Percentiles rank a stretch among this genome's conserved stretches.
Evolutionary conservation across 1,284 basidiomycete species (phyloP).

Genomic region (Cutaneotrichosporon spelunceum): DNA sequence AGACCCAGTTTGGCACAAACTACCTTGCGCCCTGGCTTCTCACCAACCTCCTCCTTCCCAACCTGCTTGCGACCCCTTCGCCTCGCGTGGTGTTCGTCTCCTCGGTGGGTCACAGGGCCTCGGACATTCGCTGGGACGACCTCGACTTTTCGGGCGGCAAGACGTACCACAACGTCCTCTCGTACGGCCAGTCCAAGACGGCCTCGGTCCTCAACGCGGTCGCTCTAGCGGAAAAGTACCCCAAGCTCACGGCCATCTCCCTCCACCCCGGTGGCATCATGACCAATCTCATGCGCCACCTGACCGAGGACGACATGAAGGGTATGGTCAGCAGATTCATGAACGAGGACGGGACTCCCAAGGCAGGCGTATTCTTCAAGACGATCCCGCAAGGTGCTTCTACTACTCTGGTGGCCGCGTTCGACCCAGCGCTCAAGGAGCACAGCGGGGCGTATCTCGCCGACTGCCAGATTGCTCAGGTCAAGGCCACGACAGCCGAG

Average conservation of each 20-base stretch:
- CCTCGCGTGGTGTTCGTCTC: constrained; percentile 26
- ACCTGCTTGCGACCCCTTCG: constrained; percentile 4
- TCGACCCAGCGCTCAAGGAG: constrained; percentile 10
- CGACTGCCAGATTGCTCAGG: constrained; percentile 11
- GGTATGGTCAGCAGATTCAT: not conserved
- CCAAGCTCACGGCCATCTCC: constrained; percentile 17
- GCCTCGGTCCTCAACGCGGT: constrained; percentile 19
- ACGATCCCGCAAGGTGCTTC: constrained; percentile 15
- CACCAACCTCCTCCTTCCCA: constrained; percentile 24
- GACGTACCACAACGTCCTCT: constrained; percentile 12
- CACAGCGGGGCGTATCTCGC: constrained; percentile 14
- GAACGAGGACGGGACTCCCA: constrained; percentile 14
- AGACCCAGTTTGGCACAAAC: constrained; percentile 38
- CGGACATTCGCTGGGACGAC: constrained; percentile 23
- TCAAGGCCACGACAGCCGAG: not conserved
- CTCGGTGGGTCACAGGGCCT: constrained; percentile 10
- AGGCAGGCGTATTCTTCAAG: constrained; percentile 7
- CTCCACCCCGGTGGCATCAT: constrained; percentile 16
- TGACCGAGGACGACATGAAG: constrained; percentile 11
- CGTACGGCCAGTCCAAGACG: constrained; percentile 29
- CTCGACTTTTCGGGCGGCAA: constrained; percentile 14
- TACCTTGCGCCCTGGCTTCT: constrained; percentile 37
- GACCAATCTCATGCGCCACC: constrained; percentile 14
- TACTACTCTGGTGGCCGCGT: constrained; percentile 17
- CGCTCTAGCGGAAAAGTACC: constrained; percentile 16